A percentile compares a stretch with the other conserved stretches of the same genome.
These are phyloP conservation scores for Colletotrichum acutatum DNA, from an alignment of 2,329 filamentous ascomycete species.

Conservation along the genomic window DNA sequence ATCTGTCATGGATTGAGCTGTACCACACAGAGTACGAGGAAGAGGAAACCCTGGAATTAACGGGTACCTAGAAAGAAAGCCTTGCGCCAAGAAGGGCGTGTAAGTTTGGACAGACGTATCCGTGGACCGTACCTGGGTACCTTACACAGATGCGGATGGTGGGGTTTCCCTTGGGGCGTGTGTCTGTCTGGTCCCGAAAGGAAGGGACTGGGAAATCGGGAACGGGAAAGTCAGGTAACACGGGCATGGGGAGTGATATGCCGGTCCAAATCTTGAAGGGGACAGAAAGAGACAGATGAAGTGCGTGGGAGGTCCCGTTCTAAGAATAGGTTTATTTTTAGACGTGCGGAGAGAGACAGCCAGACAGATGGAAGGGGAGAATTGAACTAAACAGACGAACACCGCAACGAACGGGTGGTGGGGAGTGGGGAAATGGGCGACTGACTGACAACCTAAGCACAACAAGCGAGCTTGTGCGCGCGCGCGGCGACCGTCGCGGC, in stretches of 20 bases:
- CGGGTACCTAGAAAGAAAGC: conserved; percentile 9
- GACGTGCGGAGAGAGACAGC: conserved; percentile 1
- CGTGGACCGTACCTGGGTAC: too few species aligned
- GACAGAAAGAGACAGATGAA: not conserved
- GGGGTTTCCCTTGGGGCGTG: not conserved
- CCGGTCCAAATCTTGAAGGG: not conserved
- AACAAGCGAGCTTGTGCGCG: not conserved
- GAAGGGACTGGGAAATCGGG: not conserved
- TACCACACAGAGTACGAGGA: not conserved
- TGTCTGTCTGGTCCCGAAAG: not conserved
- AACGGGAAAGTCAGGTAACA: not conserved
- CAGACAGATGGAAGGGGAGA: not conserved
- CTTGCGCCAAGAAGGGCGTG: not conserved
- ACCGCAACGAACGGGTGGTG: conserved; percentile 5
- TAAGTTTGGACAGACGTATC: not conserved
- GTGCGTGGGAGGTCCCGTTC: not conserved
- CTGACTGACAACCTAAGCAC: not conserved
- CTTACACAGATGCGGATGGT: not conserved
- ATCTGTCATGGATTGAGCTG: not conserved
- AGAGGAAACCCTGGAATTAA: not conserved
- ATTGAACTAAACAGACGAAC: not conserved
- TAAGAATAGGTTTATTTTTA: conserved; percentile 31
- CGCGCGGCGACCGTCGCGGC: conserved; percentile 7
- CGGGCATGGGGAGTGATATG: not conserved
- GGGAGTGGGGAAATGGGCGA: not conserved